A percentile compares a stretch with the other conserved stretches of the same genome.
These are phyloP conservation scores for Pseudocercospora ulei DNA, from an alignment of 2,329 filamentous ascomycete genomes.

Conservation along the genomic window DNA sequence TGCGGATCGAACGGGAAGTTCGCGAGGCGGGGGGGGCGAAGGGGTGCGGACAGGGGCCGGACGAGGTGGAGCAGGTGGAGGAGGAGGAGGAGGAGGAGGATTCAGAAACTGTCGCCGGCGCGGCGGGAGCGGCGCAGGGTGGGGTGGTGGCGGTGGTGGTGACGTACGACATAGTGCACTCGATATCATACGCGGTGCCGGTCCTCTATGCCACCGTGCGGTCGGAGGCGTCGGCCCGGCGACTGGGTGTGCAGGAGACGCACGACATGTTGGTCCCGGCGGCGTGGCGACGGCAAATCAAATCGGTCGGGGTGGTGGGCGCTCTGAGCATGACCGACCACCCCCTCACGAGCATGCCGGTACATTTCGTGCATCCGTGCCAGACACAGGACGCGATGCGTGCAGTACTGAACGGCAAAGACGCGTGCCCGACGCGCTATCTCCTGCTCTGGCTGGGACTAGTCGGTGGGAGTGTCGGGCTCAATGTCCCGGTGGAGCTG, in stretches of 20 bases:
- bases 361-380: slow-evolving; percentile 90
- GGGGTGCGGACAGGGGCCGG: not conserved
- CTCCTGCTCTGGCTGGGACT: slow-evolving; percentile 83
- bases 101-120: not conserved
- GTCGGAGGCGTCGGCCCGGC: slow-evolving; percentile 13
- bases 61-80: not conserved
- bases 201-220: slow-evolving; percentile 37
- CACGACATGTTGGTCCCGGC: slow-evolving; percentile 35
- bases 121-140: not conserved
- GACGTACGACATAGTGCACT: slow-evolving; percentile 39
- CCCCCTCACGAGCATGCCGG: slow-evolving; percentile 65
- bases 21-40: not conserved
- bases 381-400: slow-evolving; percentile 72
- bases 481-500: slow-evolving; percentile 40
- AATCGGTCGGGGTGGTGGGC: slow-evolving; percentile 33
- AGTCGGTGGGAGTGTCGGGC: slow-evolving; percentile 66
- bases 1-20: slow-evolving; percentile 1
- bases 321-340: slow-evolving; percentile 51
- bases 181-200: slow-evolving; percentile 40
- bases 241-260: slow-evolving; percentile 27
- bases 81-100: slow-evolving; percentile 3
- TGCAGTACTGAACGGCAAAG: slow-evolving; percentile 35
- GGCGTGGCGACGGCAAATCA: slow-evolving; percentile 31
- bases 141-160: too few relatives aligned
- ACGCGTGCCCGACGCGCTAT: slow-evolving; percentile 53